These are phyloP conservation scores for Platanthera zijinensis DNA, from an alignment of 106 monocot species.

Conservation along the genomic window DNA sequence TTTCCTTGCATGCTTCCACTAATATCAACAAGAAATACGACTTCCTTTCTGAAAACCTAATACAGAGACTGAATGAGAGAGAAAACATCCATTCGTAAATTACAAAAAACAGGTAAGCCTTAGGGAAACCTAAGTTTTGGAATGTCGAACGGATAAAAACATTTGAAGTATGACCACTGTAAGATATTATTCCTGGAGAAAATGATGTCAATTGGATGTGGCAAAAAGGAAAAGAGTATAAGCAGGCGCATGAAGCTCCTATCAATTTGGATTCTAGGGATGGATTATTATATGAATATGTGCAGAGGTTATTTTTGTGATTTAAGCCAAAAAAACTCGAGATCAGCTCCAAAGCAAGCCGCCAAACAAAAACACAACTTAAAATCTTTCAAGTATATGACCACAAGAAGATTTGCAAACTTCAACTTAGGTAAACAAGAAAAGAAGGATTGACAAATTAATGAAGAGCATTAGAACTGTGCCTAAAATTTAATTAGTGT, in stretches of 20 bases:
- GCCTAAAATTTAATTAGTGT: neutral
- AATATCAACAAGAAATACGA: slow-evolving; percentile 78
- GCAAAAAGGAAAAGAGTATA: too few species aligned
- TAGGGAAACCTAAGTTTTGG: neutral
- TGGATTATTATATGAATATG: too few species aligned
- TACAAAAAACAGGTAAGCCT: neutral
- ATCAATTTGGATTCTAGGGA: too few species aligned
- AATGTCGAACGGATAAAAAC: neutral
- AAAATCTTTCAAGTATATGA: too few species aligned
- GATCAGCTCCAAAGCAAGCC: neutral
- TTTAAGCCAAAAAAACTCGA: too few species aligned
- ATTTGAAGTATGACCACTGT: neutral
- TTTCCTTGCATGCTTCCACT: slow-evolving; percentile 92
- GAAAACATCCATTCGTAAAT: neutral
- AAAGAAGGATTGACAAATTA: neutral
- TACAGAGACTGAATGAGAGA: slow-evolving; percentile 15
- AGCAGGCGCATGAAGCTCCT: too few species aligned
- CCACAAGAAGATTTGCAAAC: too few species aligned
- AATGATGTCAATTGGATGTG: too few species aligned
- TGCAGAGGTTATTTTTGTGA: too few species aligned
- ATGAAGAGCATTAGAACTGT: neutral
- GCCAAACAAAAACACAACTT: neutral
- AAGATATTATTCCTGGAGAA: neutral
- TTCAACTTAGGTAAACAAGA: neutral
- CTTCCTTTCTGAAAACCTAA: slow-evolving; percentile 79